Base-by-base conservation (phyloP, 768 basidiomycete genomes). In the Lentinula guzmanii region DNA sequence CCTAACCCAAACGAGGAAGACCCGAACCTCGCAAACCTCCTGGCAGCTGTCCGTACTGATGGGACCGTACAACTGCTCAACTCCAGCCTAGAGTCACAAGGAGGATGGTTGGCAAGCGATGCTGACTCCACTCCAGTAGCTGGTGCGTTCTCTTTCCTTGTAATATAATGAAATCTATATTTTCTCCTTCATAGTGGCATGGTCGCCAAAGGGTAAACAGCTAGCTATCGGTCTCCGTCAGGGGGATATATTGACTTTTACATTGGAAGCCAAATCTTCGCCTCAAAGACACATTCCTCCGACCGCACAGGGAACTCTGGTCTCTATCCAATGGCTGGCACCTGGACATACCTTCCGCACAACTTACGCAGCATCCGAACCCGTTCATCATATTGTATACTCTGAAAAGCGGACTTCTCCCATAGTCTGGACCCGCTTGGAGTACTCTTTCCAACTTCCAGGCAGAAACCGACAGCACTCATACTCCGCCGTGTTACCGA, bases 131-230 rank as follows among this genome's bases (percentile, higher is more conserved):
- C 76, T 34, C 86, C 87, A 1, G 80, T 81, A 8, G 80, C 86
- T 61, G 77, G 90, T 90, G 60, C 61, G 86, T 76, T n/a, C 10
- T 43, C 2, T 45, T 61, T 5, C 45, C 63, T 41, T 53, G 24
- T 55, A 21, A 35, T 33, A 5, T 3, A 0, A 37, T 51, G 57
- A 50, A 37, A 59, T 64, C 28, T 51, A 37, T 21, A 31, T 65
- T 54, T 62, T 65, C 39, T 57, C 8, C n/a, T 57, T 50, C 57
- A 10, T 61, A 93, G 91, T 87, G 8, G 82, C 88, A 11, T 93
- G 91, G 91, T 93, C 91, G 3, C 89, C 91, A 1, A 91, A 91
- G 70, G 91, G 91, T 50, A 93, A 91, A 69, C 91, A 93, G 60
- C 77, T 93, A 45, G 90, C 89, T 1, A 81, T 93, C 51, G 91